Evolutionary conservation across 495 filamentous ascomycete genomes (phyloP).

Genomic region (Stereocaulon alpinum): DNA sequence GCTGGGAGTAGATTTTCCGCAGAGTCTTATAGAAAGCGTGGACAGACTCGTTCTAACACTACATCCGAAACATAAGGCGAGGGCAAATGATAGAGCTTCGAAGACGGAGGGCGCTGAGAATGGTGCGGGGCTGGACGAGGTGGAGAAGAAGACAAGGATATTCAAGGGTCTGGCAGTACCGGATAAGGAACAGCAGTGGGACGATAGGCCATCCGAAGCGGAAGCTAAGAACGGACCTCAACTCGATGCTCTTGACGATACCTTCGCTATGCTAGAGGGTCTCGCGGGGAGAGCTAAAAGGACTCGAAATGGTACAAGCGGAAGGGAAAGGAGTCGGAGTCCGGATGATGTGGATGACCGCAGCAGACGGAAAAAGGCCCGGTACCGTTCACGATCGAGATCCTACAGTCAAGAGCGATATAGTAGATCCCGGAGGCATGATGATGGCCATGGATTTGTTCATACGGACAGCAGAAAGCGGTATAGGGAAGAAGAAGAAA

Average conservation of each 20-base stretch:
- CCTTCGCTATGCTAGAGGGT: slow-evolving; percentile 80
- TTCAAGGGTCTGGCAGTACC: slow-evolving; percentile 88
- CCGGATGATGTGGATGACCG: slow-evolving; percentile 51
- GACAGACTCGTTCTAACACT: slow-evolving; percentile 80
- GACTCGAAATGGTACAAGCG: slow-evolving; percentile 30
- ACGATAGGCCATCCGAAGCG: slow-evolving; percentile 34
- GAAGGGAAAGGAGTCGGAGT: slow-evolving; percentile 62
- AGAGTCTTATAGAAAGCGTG: slow-evolving; percentile 81
- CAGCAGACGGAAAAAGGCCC: slow-evolving; percentile 35
- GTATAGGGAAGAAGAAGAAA: slow-evolving; percentile 45
- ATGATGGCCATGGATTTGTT: slow-evolving; percentile 25
- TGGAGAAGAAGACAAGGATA: slow-evolving; percentile 57
- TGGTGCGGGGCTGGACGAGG: slow-evolving; percentile 36
- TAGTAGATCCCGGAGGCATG: slow-evolving; percentile 36
- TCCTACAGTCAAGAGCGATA: slow-evolving; percentile 39
- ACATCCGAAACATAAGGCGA: slow-evolving; percentile 63
- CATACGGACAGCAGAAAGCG: slow-evolving; percentile 26
- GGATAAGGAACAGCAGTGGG: slow-evolving; percentile 57
- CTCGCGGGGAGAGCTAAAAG: slow-evolving; percentile 59
- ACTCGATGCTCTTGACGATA: slow-evolving; percentile 76
- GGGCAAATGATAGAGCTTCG: slow-evolving; percentile 18
- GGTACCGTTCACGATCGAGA: slow-evolving; percentile 46
- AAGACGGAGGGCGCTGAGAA: slow-evolving; percentile 22
- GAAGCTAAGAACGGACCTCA: slow-evolving; percentile 29
- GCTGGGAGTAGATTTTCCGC: slow-evolving; percentile 79